Conservation (phyloP, 192 early-diverging fungal species). For the Coemansia sp. region DNA sequence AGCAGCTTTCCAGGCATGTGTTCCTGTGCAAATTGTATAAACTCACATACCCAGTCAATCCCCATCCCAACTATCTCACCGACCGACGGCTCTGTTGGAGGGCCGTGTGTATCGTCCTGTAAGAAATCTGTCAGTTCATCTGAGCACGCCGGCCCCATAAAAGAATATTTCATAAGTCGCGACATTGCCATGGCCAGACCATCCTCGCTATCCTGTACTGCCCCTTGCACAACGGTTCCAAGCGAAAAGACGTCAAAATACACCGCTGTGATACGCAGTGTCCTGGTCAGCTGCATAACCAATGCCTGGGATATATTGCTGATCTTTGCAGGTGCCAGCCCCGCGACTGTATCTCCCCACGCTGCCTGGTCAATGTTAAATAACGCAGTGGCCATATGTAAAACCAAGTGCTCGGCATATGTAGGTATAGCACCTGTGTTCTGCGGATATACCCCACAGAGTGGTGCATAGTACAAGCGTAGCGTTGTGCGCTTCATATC, state of each 20-base stretch:
- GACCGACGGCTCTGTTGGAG: neutral
- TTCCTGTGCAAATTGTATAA: slow-evolving; percentile 11
- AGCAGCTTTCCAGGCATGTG: slow-evolving; percentile 19
- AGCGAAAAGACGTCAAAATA: slow-evolving; percentile 41
- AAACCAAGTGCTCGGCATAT: slow-evolving; percentile 30
- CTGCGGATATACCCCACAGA: slow-evolving; percentile 36
- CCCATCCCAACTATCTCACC: slow-evolving; percentile 2
- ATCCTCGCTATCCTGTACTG: neutral
- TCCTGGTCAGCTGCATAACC: slow-evolving; percentile 10
- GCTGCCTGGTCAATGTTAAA: slow-evolving; percentile 30
- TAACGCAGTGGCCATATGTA: slow-evolving; percentile 38
- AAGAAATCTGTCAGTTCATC: slow-evolving; percentile 16
- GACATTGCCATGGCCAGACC: slow-evolving; percentile 5
- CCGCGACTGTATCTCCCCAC: slow-evolving; percentile 22
- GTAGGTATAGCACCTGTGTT: slow-evolving; percentile 3
- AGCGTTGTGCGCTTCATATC: slow-evolving; percentile 41
- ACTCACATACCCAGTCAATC: slow-evolving; percentile 34
- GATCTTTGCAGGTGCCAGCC: slow-evolving; percentile 24
- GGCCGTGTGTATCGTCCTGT: slow-evolving; percentile 1
- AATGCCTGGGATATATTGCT: slow-evolving; percentile 10
- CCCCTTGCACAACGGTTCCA: slow-evolving; percentile 16
- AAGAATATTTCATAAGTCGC: slow-evolving; percentile 22
- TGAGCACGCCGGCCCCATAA: slow-evolving; percentile 16
- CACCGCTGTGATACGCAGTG: slow-evolving; percentile 25
- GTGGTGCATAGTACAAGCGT: slow-evolving; percentile 21